These are phyloP conservation scores for Akebia trifoliata DNA, from an alignment of 164 flowering plant genomes.

Conservation along the genomic window DNA sequence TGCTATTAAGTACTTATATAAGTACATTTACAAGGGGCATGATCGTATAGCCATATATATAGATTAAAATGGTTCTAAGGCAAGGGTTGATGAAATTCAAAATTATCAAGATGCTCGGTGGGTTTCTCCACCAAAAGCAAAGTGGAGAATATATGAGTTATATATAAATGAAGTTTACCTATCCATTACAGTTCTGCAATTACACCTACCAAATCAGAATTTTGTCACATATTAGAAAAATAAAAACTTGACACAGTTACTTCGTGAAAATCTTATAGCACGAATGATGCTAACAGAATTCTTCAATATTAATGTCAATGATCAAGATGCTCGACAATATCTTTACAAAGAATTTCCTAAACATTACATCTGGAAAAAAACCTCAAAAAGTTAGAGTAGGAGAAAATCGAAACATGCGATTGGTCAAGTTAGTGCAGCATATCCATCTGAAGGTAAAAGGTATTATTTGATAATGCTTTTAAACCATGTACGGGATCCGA, in stretches of 20 bases:
- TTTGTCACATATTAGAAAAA: background rate
- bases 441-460: constrained; percentile 5
- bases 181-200: background rate
- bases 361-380: constrained; percentile 1
- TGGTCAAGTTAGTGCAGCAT: background rate
- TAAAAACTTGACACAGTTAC: background rate
- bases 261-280: background rate
- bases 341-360: constrained; percentile 13
- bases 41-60: background rate
- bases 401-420: background rate
- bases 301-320: background rate
- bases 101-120: constrained; percentile 14
- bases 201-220: constrained; percentile 3
- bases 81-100: constrained; percentile 16
- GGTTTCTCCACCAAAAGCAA: constrained; percentile 8
- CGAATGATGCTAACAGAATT: constrained; percentile 1
- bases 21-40: constrained; percentile 17
- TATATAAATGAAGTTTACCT: background rate
- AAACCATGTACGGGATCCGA: constrained; percentile 8
- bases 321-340: background rate
- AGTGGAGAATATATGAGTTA: constrained; percentile 10
- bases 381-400: background rate
- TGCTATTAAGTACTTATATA: constrained; percentile 17
- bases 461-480: constrained; percentile 15
- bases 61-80: background rate